Conservation (phyloP, 2,329 filamentous ascomycete genomes). For the Dactylellina cionopaga region DNA sequence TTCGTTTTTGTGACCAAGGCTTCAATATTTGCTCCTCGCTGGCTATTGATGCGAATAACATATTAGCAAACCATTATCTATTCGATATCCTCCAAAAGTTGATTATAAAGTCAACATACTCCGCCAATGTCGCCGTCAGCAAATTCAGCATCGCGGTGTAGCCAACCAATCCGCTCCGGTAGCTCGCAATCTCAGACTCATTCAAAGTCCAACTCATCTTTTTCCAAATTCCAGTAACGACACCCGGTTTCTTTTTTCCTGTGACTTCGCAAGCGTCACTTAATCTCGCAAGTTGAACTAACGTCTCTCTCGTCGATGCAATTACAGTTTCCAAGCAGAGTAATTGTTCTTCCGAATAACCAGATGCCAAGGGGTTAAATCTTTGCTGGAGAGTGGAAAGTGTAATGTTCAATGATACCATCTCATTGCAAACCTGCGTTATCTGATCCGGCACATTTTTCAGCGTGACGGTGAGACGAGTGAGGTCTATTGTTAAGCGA, state of each 20-base stretch:
- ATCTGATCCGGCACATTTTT: conserved; percentile 53
- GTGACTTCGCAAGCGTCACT: conserved; percentile 49
- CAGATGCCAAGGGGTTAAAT: conserved; percentile 43
- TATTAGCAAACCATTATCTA: background rate
- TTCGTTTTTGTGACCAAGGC: conserved; percentile 49
- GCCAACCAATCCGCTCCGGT: conserved; percentile 47
- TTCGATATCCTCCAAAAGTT: background rate
- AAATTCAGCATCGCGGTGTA: conserved; percentile 51
- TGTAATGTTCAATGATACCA: conserved; percentile 48
- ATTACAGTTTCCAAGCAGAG: conserved; percentile 45
- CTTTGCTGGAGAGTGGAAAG: conserved; percentile 46
- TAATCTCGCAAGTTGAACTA: conserved; percentile 44
- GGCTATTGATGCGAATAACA: conserved; percentile 2
- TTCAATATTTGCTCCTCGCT: conserved; percentile 49
- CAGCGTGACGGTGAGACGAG: conserved; percentile 45
- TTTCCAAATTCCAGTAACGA: conserved; percentile 47
- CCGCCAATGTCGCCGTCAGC: conserved; percentile 43
- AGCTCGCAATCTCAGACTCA: conserved; percentile 49
- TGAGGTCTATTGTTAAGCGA: conserved; percentile 50
- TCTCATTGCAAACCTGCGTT: conserved; percentile 52
- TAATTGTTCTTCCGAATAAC: conserved; percentile 48
- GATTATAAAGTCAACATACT: conserved; percentile 43
- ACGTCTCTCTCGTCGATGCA: conserved; percentile 37
- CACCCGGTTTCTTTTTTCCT: conserved; percentile 41
- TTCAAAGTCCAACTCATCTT: conserved; percentile 49